phyloP scores from a whole-genome alignment of 2,329 filamentous ascomycete genomes.

The Verticillium isaacii region DNA sequence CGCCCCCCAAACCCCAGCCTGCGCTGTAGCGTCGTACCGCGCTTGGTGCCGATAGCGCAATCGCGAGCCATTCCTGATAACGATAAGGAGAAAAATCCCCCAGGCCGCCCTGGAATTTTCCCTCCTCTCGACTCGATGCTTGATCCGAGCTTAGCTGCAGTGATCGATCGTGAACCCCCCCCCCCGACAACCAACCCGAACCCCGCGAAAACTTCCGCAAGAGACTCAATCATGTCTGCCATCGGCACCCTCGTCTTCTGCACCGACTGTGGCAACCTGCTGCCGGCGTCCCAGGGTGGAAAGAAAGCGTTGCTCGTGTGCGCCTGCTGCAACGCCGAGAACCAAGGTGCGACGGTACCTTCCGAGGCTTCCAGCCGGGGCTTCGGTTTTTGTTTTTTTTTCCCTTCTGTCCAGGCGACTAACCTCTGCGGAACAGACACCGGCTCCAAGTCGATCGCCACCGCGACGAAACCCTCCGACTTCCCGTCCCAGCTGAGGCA shows the following conservation, averaged over 20 bases:
- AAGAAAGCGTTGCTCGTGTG: slow-evolving; percentile 73
- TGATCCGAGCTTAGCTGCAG: background rate
- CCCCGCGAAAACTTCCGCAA: background rate
- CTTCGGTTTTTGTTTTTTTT: background rate
- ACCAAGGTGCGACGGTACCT: slow-evolving; percentile 59
- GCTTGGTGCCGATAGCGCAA: background rate
- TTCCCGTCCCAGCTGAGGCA: slow-evolving; percentile 88
- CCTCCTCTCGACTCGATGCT: background rate
- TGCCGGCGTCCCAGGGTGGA: slow-evolving; percentile 75
- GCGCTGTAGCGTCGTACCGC: background rate
- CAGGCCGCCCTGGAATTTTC: background rate
- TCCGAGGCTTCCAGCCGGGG: background rate
- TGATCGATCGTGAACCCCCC: background rate
- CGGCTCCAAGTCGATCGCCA: slow-evolving; percentile 70
- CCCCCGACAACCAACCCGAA: background rate
- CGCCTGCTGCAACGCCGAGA: slow-evolving; percentile 80
- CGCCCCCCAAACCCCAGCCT: background rate
- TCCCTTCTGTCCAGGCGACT: background rate
- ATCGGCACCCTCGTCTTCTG: slow-evolving; percentile 93
- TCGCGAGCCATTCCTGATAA: background rate
- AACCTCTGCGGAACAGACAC: slow-evolving; percentile 48
- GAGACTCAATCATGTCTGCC: slow-evolving; percentile 60
- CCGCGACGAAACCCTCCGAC: slow-evolving; percentile 79
- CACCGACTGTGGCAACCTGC: slow-evolving; percentile 83
- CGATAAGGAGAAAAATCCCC: background rate